phyloP scores from a whole-genome alignment of 2,329 filamentous ascomycete genomes.

The Paraphoma sp. region DNA sequence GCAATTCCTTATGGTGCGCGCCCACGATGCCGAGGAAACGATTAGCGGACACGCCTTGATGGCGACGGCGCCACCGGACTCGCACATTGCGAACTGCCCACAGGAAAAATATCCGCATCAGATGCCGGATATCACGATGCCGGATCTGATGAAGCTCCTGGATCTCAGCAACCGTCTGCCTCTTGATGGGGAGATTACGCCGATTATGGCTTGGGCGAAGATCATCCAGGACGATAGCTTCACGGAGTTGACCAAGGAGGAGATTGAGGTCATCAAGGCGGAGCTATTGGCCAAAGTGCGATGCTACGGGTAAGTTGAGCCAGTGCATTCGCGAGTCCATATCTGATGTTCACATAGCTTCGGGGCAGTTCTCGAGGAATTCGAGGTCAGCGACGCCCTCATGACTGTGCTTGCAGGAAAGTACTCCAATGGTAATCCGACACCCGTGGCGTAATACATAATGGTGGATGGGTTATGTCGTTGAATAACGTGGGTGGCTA shows the following conservation, averaged over 20 bases:
- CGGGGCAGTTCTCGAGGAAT: constrained; percentile 73
- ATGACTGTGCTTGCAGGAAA: constrained; percentile 72
- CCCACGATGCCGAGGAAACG: constrained; percentile 58
- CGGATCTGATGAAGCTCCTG: constrained; percentile 79
- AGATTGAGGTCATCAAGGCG: constrained; percentile 75
- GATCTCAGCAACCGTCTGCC: constrained; percentile 84
- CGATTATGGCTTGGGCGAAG: constrained; percentile 92
- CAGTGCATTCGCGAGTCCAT: neutral
- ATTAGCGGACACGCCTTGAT: constrained; percentile 90
- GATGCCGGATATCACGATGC: constrained; percentile 77
- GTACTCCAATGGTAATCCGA: constrained; percentile 26
- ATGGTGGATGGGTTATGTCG: constrained; percentile 4
- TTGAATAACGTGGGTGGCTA: constrained; percentile 3
- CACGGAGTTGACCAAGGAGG: constrained; percentile 67
- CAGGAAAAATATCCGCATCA: constrained; percentile 68
- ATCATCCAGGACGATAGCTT: constrained; percentile 69
- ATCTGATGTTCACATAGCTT: constrained; percentile 55
- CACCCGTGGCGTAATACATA: constrained; percentile 15
- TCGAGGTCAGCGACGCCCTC: constrained; percentile 79
- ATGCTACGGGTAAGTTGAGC: constrained; percentile 80
- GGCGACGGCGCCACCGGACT: constrained; percentile 84
- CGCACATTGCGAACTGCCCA: constrained; percentile 63
- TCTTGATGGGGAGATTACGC: constrained; percentile 89
- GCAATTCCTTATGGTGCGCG: constrained; percentile 74
- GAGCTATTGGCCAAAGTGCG: constrained; percentile 81